Evolutionary conservation across 495 filamentous ascomycete species (phyloP).

Genomic region (Talaromyces nanjingensis): DNA sequence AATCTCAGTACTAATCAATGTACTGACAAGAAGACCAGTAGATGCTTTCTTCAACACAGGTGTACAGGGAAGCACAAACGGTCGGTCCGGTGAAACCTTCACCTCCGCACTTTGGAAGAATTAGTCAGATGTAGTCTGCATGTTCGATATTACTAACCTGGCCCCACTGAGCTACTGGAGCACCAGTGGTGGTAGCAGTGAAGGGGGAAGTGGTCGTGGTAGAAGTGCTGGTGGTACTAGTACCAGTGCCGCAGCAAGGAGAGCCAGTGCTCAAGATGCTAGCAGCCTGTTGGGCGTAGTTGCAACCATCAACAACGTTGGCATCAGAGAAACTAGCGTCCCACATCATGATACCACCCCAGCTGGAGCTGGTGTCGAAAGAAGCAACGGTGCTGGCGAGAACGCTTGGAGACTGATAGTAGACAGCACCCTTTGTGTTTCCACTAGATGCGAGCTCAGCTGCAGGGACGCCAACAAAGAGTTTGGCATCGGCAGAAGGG

Average conservation of each 20-base stretch:
- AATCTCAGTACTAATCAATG: too few species aligned
- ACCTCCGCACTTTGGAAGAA: neutral
- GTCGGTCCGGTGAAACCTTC: neutral
- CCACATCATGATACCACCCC: slow-evolving; percentile 52
- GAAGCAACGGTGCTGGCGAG: slow-evolving; percentile 30
- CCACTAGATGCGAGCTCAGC: slow-evolving; percentile 32
- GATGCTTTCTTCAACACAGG: neutral
- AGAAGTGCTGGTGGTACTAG: neutral
- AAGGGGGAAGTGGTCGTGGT: neutral
- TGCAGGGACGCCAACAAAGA: slow-evolving; percentile 44
- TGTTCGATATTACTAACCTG: neutral
- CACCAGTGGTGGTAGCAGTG: neutral
- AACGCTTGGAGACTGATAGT: slow-evolving; percentile 33
- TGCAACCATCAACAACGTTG: slow-evolving; percentile 32
- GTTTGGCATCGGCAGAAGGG: slow-evolving; percentile 30
- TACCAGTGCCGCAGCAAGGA: neutral
- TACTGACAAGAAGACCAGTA: slow-evolving; percentile 1
- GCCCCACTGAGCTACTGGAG: neutral
- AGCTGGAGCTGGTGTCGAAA: slow-evolving; percentile 24
- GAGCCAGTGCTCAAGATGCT: slow-evolving; percentile 17
- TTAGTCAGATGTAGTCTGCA: neutral
- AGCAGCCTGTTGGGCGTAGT: slow-evolving; percentile 32
- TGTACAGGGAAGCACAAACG: neutral
- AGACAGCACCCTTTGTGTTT: slow-evolving; percentile 24
- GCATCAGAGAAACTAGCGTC: slow-evolving; percentile 36